Evolutionary conservation across 2,329 filamentous ascomycete genomes (phyloP).

Genomic region (Neoarthrinium moseri): DNA sequence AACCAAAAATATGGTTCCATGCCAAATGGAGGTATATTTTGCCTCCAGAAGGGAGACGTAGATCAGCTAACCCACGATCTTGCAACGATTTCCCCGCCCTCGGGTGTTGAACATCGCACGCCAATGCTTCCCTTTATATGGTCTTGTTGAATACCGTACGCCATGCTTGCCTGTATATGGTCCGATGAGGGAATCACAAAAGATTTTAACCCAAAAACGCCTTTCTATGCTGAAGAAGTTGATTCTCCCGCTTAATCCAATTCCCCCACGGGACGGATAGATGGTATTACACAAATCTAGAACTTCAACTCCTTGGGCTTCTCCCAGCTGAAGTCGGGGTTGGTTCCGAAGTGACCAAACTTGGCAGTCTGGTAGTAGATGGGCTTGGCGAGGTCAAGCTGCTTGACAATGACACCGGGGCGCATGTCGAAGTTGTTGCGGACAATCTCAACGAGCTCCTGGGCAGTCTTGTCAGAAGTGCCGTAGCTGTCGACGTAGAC

Average conservation of each 20-base stretch:
- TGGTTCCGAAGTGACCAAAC: conserved; percentile 98
- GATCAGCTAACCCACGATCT: conserved; percentile 10
- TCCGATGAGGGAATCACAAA: conserved; percentile 34
- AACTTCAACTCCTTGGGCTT: conserved; percentile 92
- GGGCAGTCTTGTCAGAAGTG: conserved; percentile 83
- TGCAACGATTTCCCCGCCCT: conserved; percentile 12
- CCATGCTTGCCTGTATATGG: conserved; percentile 34
- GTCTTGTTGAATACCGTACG: conserved; percentile 37
- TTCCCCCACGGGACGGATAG: conserved; percentile 5
- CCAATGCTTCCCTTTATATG: too few relatives aligned
- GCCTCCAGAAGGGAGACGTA: too few relatives aligned
- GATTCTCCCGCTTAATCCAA: conserved; percentile 30
- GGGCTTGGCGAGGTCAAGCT: conserved; percentile 90
- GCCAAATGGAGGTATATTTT: too few relatives aligned
- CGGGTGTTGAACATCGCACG: too few relatives aligned
- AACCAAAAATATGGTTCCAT: too few relatives aligned
- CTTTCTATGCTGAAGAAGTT: conserved; percentile 39
- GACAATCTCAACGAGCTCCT: conserved; percentile 95
- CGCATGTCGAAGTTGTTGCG: conserved; percentile 95
- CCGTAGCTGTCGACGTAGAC: conserved; percentile 98
- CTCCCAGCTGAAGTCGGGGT: conserved; percentile 98
- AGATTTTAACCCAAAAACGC: conserved; percentile 31
- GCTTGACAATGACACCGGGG: conserved; percentile 97
- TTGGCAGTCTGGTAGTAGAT: conserved; percentile 99
- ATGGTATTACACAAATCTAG: conserved; percentile 50